Base-by-base conservation (phyloP, 2,329 filamentous ascomycete genomes). In the Orbilia blumenaviensis region DNA sequence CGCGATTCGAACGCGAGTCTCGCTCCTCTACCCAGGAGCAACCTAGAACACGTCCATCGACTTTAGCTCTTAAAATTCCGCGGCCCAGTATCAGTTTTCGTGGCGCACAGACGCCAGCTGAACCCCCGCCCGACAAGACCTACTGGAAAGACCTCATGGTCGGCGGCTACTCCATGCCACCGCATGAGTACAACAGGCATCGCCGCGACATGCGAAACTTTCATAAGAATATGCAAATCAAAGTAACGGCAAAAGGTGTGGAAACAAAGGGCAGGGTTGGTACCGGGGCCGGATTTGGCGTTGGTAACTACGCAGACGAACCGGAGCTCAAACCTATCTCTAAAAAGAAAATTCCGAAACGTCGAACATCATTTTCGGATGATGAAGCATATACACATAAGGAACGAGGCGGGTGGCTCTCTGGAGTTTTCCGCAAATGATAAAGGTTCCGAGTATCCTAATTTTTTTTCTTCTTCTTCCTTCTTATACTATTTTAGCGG, bases 81-180 rank as follows among this genome's bases (percentile, higher is more conserved):
- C 63, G 71, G 14, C 71, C 71, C 32, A 75, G 71, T 56, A 63
- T 75, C 38, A 66, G 62, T 25, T 68, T 75, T 34, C 71, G 71
- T 16, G 63, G 32, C 14, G 21, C 63, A 41, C 71, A 75, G 21
- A 34, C 41, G 12, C 71, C 71, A 23, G 46, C 38, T 23, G 63
- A 75, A 10, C 64, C 71, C 10, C 50, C 54, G 42, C 71, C 71
- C 0, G 71, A 75, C 16, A 75, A 75, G 27, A 75, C 71, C 14
- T 75, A 75, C 23, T 75, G 71, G 71, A 75, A 75, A 48, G 71
- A 75, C 23, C 58, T 75, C 4, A 75, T 75, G 71, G 52, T 75
- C 18, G 71, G 71, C 1, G 71, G 71, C 5, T 75, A 75, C 46
- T 64, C 54, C 4, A 67, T 75, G 48, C 63, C 66, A n/a, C 71